Evolutionary conservation across 2,329 filamentous ascomycete species (phyloP), one percentile per base, ranked within the genome.

Genomic region (Claviceps citrina): DNA sequence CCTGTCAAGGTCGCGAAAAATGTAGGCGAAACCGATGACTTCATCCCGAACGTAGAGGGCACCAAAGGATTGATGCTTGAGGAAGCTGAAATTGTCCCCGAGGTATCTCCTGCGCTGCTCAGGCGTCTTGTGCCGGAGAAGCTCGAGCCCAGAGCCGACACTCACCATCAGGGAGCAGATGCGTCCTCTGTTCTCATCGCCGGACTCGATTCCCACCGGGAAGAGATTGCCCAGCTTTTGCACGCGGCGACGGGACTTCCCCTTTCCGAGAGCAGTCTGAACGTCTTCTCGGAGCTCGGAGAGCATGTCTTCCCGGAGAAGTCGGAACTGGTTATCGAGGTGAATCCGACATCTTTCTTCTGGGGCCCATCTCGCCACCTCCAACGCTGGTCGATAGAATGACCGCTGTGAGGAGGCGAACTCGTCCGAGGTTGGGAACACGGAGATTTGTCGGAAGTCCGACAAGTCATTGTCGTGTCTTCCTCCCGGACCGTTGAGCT

Each of bases 391-490:
- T 76, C 18, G 31, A 20, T 32, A 73, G 52, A 74, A 84, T 0
- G 72, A 66, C 19, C 54, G 51, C 3, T 68, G 63, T 0, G 52
- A 62, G 0, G 68, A 78, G 0, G 62, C 43, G 1, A 85, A 63
- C 49, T 86, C 81, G 37, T 80, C 73, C 0, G 67, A 54, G 0
- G 80, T 85, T 0, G 81, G 82, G 36, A 73, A 67, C 12, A 85
- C 75, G 2, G 68, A 58, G 26, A 84, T 74, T 0, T 73, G 43
- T 0, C 71, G 65, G 47, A 77, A 78, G 46, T 83, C 66, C 1
- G 50, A 60, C 50, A 70, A 71, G 48, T 86, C 81, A 40, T 87
- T 87, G 54, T 86, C 78, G 46, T 87, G 81, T 0, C 81, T 68
- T 0, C 79, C 79, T 0, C 81, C 81, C 0, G 78, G 69, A 0